Evolutionary conservation across 176 grass and related monocot species (phyloP).

Genomic region (Ampelocalamus luodianensis): DNA sequence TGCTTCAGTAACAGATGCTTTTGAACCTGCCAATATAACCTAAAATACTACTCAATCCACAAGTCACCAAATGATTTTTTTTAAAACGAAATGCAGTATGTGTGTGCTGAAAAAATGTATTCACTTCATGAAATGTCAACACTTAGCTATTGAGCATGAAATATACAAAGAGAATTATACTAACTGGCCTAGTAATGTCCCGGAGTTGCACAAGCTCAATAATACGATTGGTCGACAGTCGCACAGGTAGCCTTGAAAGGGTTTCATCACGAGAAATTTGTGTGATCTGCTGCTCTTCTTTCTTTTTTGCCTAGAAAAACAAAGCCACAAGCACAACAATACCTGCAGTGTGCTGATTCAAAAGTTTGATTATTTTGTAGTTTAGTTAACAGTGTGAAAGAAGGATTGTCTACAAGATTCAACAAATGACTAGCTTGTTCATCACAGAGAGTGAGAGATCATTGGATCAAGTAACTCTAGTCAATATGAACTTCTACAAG

Average conservation of each 20-base stretch:
- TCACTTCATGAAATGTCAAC: background rate
- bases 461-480: background rate
- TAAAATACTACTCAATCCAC: conserved; percentile 62
- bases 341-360: conserved; percentile 88
- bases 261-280: conserved; percentile 92
- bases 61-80: conserved; percentile 27
- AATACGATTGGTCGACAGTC: conserved; percentile 83
- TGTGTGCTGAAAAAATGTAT: background rate
- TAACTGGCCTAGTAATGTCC: conserved; percentile 90
- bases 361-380: conserved; percentile 67
- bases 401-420: background rate
- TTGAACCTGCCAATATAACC: conserved; percentile 98
- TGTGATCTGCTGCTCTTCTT: conserved; percentile 92
- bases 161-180: conserved; percentile 59
- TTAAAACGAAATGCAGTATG: background rate
- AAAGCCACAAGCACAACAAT: conserved; percentile 89
- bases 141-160: conserved; percentile 4
- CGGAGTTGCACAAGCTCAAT: conserved; percentile 86
- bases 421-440: conserved; percentile 2
- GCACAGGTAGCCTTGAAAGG: conserved; percentile 86
- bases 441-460: background rate
- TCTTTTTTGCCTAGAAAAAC: conserved; percentile 91
- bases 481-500: conserved; percentile 40
- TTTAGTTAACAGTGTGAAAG: background rate
- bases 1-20: conserved; percentile 67